These are phyloP conservation scores for Chlamydomonas applanata DNA, from an alignment of 139 green algal genomes.

Conservation along the genomic window DNA sequence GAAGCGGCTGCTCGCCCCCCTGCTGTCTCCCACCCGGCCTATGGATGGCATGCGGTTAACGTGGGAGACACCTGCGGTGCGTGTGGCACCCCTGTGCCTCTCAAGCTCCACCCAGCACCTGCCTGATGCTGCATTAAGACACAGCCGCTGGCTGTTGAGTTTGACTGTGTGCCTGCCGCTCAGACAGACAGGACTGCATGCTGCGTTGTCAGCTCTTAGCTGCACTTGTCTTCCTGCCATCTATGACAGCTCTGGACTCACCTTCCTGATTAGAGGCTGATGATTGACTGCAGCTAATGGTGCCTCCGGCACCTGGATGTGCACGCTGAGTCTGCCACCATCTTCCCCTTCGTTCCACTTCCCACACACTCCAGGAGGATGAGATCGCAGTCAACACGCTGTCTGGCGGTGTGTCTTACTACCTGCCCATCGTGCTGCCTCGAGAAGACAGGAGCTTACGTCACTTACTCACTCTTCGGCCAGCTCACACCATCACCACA, in stretches of 20 bases:
- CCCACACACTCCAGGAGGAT: constrained; percentile 69
- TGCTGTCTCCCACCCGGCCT: constrained; percentile 52
- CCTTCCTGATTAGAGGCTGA: too few relatives aligned
- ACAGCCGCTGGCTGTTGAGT: too few relatives aligned
- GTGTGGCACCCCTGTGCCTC: too few relatives aligned
- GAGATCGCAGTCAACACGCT: constrained; percentile 61
- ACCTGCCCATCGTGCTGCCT: constrained; percentile 57
- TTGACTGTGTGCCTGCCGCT: too few relatives aligned
- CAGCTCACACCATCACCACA: neutral
- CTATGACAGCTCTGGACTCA: too few relatives aligned
- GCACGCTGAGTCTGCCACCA: neutral
- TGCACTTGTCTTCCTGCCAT: too few relatives aligned
- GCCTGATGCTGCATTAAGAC: too few relatives aligned
- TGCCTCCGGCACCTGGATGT: too few relatives aligned
- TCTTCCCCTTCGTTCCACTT: neutral
- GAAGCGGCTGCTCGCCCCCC: constrained; percentile 26
- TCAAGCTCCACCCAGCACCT: too few relatives aligned
- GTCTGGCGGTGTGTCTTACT: constrained; percentile 54
- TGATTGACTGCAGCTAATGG: too few relatives aligned
- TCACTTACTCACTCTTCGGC: constrained; percentile 6
- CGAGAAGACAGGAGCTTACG: constrained; percentile 14
- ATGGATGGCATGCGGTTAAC: constrained; percentile 70
- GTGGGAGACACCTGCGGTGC: constrained; percentile 39
- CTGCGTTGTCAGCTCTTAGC: too few relatives aligned
- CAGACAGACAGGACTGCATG: too few relatives aligned